phyloP scores from a whole-genome alignment of 1,139 yeast genomes.

The Sugiyamaella grinbergsii region DNA sequence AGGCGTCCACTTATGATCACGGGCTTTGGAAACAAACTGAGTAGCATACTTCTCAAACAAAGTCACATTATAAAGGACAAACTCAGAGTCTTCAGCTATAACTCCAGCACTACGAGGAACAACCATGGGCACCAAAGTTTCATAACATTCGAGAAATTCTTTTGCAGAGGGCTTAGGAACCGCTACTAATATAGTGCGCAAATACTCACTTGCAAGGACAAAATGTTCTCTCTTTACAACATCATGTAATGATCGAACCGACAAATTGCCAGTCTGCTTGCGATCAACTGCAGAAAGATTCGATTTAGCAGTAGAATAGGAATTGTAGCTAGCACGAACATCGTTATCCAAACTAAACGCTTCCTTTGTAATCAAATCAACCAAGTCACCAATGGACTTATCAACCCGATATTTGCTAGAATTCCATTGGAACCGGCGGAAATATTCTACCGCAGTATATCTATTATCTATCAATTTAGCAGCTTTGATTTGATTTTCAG shows the following conservation, averaged over 20 bases:
- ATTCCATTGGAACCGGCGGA: conserved; percentile 84
- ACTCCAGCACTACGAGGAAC: conserved; percentile 86
- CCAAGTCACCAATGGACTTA: conserved; percentile 76
- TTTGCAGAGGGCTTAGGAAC: conserved; percentile 63
- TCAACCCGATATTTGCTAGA: conserved; percentile 82
- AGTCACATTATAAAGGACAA: conserved; percentile 71
- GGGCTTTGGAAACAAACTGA: conserved; percentile 67
- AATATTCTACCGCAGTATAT: conserved; percentile 52
- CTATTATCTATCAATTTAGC: conserved; percentile 55
- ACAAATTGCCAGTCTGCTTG: conserved; percentile 86
- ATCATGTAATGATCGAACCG: conserved; percentile 87
- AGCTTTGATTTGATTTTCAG: conserved; percentile 45
- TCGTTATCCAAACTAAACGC: conserved; percentile 82
- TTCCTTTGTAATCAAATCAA: conserved; percentile 69
- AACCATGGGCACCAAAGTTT: conserved; percentile 74
- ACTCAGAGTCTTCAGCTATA: conserved; percentile 74
- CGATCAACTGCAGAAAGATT: conserved; percentile 86
- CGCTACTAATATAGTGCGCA: conserved; percentile 79
- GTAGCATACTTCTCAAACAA: conserved; percentile 77
- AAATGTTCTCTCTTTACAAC: conserved; percentile 83
- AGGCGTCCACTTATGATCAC: conserved; percentile 90
- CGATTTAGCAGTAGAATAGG: conserved; percentile 79
- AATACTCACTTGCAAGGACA: conserved; percentile 80
- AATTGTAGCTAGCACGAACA: conserved; percentile 67
- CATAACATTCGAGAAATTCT: conserved; percentile 70